phyloP scores from a whole-genome alignment of 2,329 filamentous ascomycete species.

The Ophiostoma populinum region DNA sequence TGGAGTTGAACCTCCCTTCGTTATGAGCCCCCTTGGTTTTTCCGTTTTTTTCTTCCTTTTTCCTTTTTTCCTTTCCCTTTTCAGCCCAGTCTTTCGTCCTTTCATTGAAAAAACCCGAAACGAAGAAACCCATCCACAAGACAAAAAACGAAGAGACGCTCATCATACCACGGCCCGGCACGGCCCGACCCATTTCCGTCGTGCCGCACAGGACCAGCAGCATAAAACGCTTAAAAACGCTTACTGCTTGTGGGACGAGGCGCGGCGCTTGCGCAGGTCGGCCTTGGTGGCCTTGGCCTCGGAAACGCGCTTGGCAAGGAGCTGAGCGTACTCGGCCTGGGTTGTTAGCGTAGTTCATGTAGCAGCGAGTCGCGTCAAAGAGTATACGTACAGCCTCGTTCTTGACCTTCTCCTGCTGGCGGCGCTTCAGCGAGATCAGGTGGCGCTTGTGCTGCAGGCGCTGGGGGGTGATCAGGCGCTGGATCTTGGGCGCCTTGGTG shows the following conservation, averaged over 20 bases:
- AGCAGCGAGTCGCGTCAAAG: too few relatives aligned
- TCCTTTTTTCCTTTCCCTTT: neutral
- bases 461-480: conserved; percentile 97
- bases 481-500: conserved; percentile 99
- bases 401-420: conserved; percentile 91
- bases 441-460: conserved; percentile 99
- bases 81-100: neutral
- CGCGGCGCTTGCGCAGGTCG: conserved; percentile 91
- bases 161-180: too few relatives aligned
- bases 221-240: too few relatives aligned
- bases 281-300: conserved; percentile 91
- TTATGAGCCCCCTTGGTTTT: neutral
- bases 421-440: conserved; percentile 94
- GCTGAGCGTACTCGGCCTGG: conserved; percentile 89
- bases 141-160: neutral
- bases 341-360: neutral
- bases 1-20: neutral
- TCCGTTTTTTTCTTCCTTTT: neutral
- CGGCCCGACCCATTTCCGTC: too few relatives aligned
- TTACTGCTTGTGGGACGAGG: conserved; percentile 89
- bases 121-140: too few relatives aligned
- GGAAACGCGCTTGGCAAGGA: conserved; percentile 91
- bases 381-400: conserved; percentile 80
- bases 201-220: too few relatives aligned
- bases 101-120: neutral